Evolutionary conservation across 2,329 filamentous ascomycete species (phyloP).

Genomic region (Amesomyces nigricolor): DNA sequence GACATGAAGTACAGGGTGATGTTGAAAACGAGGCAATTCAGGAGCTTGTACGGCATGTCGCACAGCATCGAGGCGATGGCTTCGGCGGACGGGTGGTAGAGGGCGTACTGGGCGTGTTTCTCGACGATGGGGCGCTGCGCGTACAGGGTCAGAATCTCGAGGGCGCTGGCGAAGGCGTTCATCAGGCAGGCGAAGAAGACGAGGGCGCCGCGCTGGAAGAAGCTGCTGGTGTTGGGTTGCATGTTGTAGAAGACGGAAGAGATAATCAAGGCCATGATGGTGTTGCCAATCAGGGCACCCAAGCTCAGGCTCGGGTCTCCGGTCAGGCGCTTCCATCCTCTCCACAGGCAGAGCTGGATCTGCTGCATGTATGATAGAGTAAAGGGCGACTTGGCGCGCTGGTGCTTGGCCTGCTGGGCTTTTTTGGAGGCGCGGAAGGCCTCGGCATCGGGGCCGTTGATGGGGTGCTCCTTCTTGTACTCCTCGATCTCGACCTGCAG

Average conservation of each 20-base stretch:
- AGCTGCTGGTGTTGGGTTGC: slow-evolving; percentile 57
- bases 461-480: slow-evolving; percentile 49
- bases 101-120: slow-evolving; percentile 78
- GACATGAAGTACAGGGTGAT: slow-evolving; percentile 81
- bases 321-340: slow-evolving; percentile 70
- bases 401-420: slow-evolving; percentile 50
- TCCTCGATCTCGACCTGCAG: slow-evolving; percentile 51
- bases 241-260: slow-evolving; percentile 78
- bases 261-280: slow-evolving; percentile 70
- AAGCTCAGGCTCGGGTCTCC: slow-evolving; percentile 73
- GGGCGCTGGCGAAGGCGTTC: slow-evolving; percentile 74
- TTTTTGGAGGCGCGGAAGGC: slow-evolving; percentile 51
- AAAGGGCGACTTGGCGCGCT: slow-evolving; percentile 69
- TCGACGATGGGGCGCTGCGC: slow-evolving; percentile 87
- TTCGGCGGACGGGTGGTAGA: slow-evolving; percentile 87
- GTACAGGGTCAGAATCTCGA: slow-evolving; percentile 83
- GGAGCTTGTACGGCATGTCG: slow-evolving; percentile 77
- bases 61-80: slow-evolving; percentile 81
- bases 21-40: slow-evolving; percentile 73
- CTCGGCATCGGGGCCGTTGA: slow-evolving; percentile 51
- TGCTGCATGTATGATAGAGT: slow-evolving; percentile 75
- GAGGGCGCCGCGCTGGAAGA: slow-evolving; percentile 72
- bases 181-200: slow-evolving; percentile 85
- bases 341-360: slow-evolving; percentile 70
- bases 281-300: slow-evolving; percentile 64